Percentiles rank a stretch among this genome's conserved stretches.
These are phyloP conservation scores for Salix caprea DNA, from an alignment of 345 rosid genomes.

Conservation along the genomic window DNA sequence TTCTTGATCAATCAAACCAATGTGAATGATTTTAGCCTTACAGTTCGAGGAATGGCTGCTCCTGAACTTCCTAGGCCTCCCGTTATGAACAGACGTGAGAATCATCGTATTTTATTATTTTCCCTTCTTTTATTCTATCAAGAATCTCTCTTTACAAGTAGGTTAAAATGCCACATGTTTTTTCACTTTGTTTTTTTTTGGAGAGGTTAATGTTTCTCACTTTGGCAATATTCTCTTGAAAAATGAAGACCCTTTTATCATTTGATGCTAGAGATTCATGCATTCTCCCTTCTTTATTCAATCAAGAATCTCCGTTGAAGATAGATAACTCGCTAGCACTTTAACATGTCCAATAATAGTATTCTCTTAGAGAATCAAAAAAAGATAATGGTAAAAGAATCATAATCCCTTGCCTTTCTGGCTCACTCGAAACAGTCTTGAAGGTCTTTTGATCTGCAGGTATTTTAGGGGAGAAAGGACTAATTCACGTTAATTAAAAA, in stretches of 20 bases:
- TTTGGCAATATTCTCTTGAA: background rate
- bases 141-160: too few species aligned
- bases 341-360: background rate
- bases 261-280: background rate
- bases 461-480: background rate
- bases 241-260: background rate
- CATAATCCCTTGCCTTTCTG: background rate
- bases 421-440: background rate
- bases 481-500: background rate
- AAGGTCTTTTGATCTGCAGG: background rate
- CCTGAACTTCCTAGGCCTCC: slow-evolving; percentile 73
- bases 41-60: slow-evolving; percentile 45
- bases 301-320: background rate
- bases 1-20: slow-evolving; percentile 20
- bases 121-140: background rate
- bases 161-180: background rate
- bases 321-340: background rate
- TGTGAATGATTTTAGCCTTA: slow-evolving; percentile 44
- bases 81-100: slow-evolving; percentile 77
- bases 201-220: background rate
- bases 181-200: background rate
- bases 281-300: background rate
- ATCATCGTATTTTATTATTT: background rate
- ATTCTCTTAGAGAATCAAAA: background rate
- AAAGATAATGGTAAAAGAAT: background rate